Conservation (phyloP, 2,329 filamentous ascomycete species). For the Pseudogymnoascus sp. region DNA sequence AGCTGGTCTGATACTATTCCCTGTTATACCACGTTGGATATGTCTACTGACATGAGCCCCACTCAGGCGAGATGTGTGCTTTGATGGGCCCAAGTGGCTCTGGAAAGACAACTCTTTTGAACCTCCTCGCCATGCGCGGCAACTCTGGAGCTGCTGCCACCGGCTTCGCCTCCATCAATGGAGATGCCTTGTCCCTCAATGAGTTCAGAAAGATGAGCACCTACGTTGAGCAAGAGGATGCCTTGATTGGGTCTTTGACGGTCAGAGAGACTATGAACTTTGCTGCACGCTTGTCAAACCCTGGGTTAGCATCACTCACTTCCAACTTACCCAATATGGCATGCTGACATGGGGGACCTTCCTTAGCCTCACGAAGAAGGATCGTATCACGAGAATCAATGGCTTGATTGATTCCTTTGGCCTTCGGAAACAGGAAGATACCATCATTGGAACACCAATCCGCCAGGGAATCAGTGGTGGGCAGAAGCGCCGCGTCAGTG, state of each 20-base stretch:
- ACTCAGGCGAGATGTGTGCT: slow-evolving; percentile 63
- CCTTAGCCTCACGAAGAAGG: slow-evolving; percentile 5
- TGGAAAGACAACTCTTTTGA: slow-evolving; percentile 76
- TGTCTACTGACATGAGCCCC: slow-evolving; percentile 1
- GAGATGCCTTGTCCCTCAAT: slow-evolving; percentile 43
- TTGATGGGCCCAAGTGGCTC: slow-evolving; percentile 76
- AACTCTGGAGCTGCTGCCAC: slow-evolving; percentile 48
- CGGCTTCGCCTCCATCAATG: slow-evolving; percentile 30
- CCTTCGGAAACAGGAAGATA: slow-evolving; percentile 57
- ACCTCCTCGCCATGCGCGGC: slow-evolving; percentile 67
- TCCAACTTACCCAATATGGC: not conserved
- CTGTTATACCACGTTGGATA: not conserved
- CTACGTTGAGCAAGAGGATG: slow-evolving; percentile 80
- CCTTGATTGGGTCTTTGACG: slow-evolving; percentile 70
- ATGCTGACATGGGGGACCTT: not conserved
- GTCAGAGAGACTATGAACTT: slow-evolving; percentile 71
- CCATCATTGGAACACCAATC: slow-evolving; percentile 69
- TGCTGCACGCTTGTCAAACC: slow-evolving; percentile 56
- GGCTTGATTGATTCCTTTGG: slow-evolving; percentile 62
- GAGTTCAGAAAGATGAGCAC: slow-evolving; percentile 58
- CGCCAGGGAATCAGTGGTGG: slow-evolving; percentile 51
- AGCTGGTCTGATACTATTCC: slow-evolving; percentile 40
- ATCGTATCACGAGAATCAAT: slow-evolving; percentile 29
- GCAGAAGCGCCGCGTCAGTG: slow-evolving; percentile 48
- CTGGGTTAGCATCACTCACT: slow-evolving; percentile 33